A percentile compares a stretch with the other conserved stretches of the same genome.
These are phyloP conservation scores for Hypholoma sublateritium DNA, from an alignment of 768 basidiomycete species.

Conservation along the genomic window DNA sequence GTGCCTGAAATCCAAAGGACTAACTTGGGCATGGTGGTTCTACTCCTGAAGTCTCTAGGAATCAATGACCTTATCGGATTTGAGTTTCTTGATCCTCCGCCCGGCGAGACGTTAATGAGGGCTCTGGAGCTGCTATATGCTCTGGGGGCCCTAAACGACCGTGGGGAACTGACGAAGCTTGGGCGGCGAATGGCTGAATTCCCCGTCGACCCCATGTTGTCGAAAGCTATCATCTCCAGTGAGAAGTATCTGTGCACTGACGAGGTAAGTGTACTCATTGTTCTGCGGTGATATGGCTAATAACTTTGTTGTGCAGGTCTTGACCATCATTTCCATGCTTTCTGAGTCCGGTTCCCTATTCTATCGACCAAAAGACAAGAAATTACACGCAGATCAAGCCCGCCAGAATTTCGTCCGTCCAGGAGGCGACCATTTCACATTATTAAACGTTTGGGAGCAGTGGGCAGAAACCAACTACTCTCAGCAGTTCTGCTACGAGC, in stretches of 20 bases:
- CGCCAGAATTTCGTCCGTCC: conserved; percentile 94
- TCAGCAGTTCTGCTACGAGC: conserved; percentile 95
- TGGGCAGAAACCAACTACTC: conserved; percentile 99
- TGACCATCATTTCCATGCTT: conserved; percentile 97
- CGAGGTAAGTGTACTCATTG: conserved; percentile 57
- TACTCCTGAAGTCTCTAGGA: conserved; percentile 93
- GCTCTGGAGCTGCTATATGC: conserved; percentile 94
- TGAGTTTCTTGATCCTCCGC: conserved; percentile 98
- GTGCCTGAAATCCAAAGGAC: conserved; percentile 99
- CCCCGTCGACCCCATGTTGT: conserved; percentile 97
- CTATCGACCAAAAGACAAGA: conserved; percentile 98
- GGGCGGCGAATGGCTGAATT: conserved; percentile 99
- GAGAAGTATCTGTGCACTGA: conserved; percentile 94
- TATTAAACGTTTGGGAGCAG: conserved; percentile 98
- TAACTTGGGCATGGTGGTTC: conserved; percentile 92
- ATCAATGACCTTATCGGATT: conserved; percentile 99
- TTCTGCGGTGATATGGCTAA: not conserved
- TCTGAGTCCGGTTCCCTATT: conserved; percentile 94
- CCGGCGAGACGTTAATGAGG: conserved; percentile 95
- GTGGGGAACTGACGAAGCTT: conserved; percentile 95
- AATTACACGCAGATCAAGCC: conserved; percentile 95
- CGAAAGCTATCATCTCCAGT: conserved; percentile 94
- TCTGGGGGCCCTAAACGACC: conserved; percentile 92
- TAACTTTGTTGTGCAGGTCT: conserved; percentile 49
- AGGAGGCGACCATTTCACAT: conserved; percentile 96